A percentile compares a stretch with the other conserved stretches of the same genome.
phyloP scores from a whole-genome alignment of 1,284 basidiomycete genomes.

The Sphaerobolus stellatus region DNA sequence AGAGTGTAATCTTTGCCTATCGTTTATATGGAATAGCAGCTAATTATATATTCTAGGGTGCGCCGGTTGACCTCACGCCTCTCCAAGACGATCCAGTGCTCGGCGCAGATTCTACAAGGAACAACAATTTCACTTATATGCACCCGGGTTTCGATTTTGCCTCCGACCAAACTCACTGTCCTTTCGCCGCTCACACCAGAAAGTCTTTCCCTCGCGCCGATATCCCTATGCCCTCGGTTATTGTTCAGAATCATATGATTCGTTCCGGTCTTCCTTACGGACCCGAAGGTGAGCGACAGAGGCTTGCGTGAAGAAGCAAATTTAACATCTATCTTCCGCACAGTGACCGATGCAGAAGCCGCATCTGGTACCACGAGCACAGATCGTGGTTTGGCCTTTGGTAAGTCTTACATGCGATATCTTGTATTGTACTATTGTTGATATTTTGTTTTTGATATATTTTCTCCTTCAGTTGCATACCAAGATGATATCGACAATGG shows the following conservation, averaged over 20 bases:
- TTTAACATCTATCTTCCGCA: not conserved
- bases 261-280: conserved; percentile 32
- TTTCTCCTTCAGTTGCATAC: conserved; percentile 40
- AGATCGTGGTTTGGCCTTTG: conserved; percentile 19
- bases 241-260: conserved; percentile 20
- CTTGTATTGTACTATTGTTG: not conserved
- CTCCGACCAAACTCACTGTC: conserved; percentile 21
- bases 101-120: conserved; percentile 14
- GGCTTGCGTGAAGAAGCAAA: not conserved
- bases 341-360: conserved; percentile 7
- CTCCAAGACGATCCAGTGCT: conserved; percentile 18
- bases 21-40: not conserved
- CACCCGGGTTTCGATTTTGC: conserved; percentile 3
- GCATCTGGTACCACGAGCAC: not conserved
- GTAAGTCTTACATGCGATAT: not conserved
- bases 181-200: conserved; percentile 31
- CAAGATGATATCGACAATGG: conserved; percentile 46
- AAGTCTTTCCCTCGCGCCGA: conserved; percentile 30
- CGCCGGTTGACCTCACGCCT: conserved; percentile 22
- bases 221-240: conserved; percentile 18
- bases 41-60: conserved; percentile 20
- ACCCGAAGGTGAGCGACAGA: conserved; percentile 17
- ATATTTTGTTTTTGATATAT: conserved; percentile 22
- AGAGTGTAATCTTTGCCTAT: conserved; percentile 11
- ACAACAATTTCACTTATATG: conserved; percentile 28